Evolutionary conservation across 441 rosid species (phyloP), one percentile per base, ranked within the genome.

Genomic region (Eruca vesicaria): DNA sequence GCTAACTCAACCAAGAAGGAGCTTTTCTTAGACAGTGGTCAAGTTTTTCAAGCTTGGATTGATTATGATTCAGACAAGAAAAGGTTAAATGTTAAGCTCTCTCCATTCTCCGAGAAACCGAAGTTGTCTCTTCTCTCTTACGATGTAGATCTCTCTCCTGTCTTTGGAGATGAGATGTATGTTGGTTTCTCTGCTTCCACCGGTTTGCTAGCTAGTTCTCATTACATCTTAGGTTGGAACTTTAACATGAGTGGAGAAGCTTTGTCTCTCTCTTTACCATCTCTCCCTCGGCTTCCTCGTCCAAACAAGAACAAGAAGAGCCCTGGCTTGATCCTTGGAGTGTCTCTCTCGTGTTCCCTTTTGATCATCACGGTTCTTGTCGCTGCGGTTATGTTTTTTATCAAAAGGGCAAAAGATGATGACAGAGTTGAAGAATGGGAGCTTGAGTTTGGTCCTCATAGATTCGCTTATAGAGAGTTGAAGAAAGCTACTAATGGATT

Each of bases 131-230:
- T 90, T 29, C 80, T 90, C 75, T 79, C 94, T 2, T 83, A 82
- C 56, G 63, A 79, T 56, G 88, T 87, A 45, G 92, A 92, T 79
- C 81, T 92, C 0, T 86, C 92, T 29, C 71, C 73, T 33, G 52
- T 86, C 72, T 68, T 90, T 5, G 68, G 75, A 59, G 95, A 89
- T 16, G 69, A 52, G 10, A 90, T 94, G 97, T 90, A 82, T 74
- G 88, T 94, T 31, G 97, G 98, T 11, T 94, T 94, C 80, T 89
- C 97, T 18, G 75, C 97, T 71, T 87, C 98, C 0, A 94, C 98
- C 9, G 98, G 98, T 18, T 68, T 81, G 84, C 79, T 94, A 7
- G 85, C 91, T 53, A 90, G 96, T 79, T 69, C 83, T 7, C 98
- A 91, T 71, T 94, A 90, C 80, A 45, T 94, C 41, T 68, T 90